These are phyloP conservation scores for Musa acuminata DNA, from an alignment of 176 grass and related monocot genomes.

Conservation along the genomic window DNA sequence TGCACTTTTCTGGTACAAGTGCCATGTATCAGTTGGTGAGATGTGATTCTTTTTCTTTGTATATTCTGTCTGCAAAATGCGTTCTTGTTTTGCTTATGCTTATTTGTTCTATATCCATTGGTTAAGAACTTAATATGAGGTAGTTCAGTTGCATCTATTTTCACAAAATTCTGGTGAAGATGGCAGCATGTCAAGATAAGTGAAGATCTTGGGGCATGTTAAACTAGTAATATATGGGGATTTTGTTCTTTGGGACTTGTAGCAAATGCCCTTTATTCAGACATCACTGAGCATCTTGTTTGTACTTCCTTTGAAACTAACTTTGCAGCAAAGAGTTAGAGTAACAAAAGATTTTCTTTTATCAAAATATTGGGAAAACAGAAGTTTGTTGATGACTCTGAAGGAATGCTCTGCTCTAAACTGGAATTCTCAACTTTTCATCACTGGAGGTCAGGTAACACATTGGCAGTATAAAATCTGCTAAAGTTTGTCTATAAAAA, in stretches of 20 bases:
- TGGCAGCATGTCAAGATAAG: not conserved
- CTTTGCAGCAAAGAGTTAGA: no score
- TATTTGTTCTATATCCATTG: not conserved
- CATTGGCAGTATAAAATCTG: not conserved
- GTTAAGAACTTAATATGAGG: no score
- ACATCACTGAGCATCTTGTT: not conserved
- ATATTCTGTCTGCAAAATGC: not conserved
- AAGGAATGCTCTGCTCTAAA: not conserved
- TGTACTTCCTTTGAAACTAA: no score
- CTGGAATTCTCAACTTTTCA: not conserved
- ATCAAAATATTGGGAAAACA: no score
- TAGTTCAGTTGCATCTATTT: not conserved
- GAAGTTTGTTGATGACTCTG: not conserved
- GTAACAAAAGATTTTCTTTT: no score
- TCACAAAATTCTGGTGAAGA: not conserved
- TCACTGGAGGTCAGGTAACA: not conserved
- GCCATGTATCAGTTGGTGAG: not conserved
- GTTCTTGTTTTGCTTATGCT: not conserved
- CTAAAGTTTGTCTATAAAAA: no score
- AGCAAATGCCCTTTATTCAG: not conserved
- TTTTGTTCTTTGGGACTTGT: not conserved
- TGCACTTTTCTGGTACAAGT: not conserved
- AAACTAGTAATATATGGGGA: not conserved
- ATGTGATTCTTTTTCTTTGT: not conserved
- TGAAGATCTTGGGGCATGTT: not conserved